Evolutionary conservation across 2,329 filamentous ascomycete genomes (phyloP).

Genomic region (Acrocalymma vagum): DNA sequence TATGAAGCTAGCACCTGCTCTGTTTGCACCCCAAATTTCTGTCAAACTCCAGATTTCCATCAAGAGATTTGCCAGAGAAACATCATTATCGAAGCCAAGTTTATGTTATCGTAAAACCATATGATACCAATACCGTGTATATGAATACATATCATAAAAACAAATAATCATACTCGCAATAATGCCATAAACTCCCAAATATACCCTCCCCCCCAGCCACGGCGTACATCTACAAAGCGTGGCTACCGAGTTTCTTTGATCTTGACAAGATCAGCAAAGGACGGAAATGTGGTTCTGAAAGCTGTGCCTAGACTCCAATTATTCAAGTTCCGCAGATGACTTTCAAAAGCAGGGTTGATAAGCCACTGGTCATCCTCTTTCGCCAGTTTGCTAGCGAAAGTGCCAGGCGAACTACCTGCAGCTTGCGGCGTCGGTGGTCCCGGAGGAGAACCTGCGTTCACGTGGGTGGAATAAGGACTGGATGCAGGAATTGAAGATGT

Average conservation of each 20-base stretch:
- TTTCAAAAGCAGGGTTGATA: slow-evolving; percentile 88
- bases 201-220: too few species aligned
- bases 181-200: too few species aligned
- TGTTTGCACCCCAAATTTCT: too few species aligned
- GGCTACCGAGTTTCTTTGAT: slow-evolving; percentile 42
- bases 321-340: slow-evolving; percentile 75
- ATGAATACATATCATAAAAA: too few species aligned
- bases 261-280: slow-evolving; percentile 49
- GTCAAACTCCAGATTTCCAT: too few species aligned
- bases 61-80: too few species aligned
- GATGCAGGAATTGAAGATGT: slow-evolving; percentile 32
- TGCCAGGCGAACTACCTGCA: slow-evolving; percentile 26
- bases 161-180: too few species aligned
- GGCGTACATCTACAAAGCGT: too few species aligned
- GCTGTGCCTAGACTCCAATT: slow-evolving; percentile 83
- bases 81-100: too few species aligned
- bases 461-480: slow-evolving; percentile 39
- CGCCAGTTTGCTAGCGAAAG: slow-evolving; percentile 15
- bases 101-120: too few species aligned
- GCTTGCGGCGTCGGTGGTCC: slow-evolving; percentile 32
- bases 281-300: slow-evolving; percentile 73
- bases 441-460: slow-evolving; percentile 36
- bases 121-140: too few species aligned
- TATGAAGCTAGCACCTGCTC: too few species aligned
- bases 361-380: slow-evolving; percentile 68